Percentiles rank a stretch among this genome's conserved stretches.
Evolutionary conservation across 2,329 filamentous ascomycete species (phyloP).

Genomic region (Endoconidiophora laricicola): DNA sequence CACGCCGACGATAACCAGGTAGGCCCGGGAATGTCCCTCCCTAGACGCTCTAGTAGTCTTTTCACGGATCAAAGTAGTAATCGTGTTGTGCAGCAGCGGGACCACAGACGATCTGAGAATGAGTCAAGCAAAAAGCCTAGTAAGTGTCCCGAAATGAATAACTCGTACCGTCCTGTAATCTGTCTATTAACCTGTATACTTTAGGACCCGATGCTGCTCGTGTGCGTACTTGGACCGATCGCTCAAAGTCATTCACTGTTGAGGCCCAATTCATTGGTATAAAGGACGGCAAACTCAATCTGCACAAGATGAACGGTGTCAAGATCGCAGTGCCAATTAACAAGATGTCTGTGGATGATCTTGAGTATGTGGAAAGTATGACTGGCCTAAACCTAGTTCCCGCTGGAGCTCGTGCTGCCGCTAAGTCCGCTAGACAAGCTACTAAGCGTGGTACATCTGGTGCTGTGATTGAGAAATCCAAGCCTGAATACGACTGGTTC

Average conservation of each 20-base stretch:
- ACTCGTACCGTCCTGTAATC: neutral
- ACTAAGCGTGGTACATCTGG: constrained; percentile 29
- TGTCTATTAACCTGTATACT: neutral
- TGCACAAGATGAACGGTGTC: constrained; percentile 95
- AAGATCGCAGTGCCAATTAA: constrained; percentile 91
- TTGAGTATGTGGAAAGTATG: constrained; percentile 80
- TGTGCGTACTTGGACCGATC: constrained; percentile 85
- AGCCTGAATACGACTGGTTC: constrained; percentile 89
- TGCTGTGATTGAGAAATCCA: constrained; percentile 41
- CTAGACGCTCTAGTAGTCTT: constrained; percentile 66
- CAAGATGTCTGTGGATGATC: constrained; percentile 90
- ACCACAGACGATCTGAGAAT: constrained; percentile 26
- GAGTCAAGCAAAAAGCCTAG: constrained; percentile 49
- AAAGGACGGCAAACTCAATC: constrained; percentile 89
- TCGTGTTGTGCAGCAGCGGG: constrained; percentile 49
- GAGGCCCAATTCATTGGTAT: constrained; percentile 92
- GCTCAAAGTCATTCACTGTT: constrained; percentile 89
- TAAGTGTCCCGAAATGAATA: constrained; percentile 29
- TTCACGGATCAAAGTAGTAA: constrained; percentile 50
- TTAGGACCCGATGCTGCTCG: constrained; percentile 68
- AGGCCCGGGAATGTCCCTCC: constrained; percentile 60
- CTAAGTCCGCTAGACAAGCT: constrained; percentile 32
- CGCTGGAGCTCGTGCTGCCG: constrained; percentile 10
- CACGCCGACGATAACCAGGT: constrained; percentile 37
- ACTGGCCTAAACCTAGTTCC: constrained; percentile 12